Evolutionary conservation across 306 rosid species (phyloP).

Genomic region (Corylus heterophylla): DNA sequence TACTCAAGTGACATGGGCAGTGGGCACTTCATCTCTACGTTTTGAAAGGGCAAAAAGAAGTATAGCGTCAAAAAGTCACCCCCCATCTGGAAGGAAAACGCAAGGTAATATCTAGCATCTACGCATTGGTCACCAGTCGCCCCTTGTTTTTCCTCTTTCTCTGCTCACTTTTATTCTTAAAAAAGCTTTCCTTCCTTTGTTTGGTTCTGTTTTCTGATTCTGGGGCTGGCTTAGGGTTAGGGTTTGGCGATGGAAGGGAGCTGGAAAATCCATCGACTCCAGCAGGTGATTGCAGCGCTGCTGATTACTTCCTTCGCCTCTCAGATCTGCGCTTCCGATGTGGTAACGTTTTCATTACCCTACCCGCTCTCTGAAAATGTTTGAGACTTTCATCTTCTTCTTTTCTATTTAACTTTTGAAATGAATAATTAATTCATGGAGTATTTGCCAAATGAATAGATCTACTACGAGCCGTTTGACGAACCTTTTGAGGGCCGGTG

Average conservation of each 20-base stretch:
- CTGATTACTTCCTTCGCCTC: constrained; percentile 19
- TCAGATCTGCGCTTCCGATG: constrained; percentile 20
- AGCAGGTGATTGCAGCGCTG: neutral
- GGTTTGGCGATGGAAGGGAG: constrained; percentile 6
- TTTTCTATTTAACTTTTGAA: neutral
- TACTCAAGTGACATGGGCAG: no score
- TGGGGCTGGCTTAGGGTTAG: neutral
- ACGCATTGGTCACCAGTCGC: no score
- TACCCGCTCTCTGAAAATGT: neutral
- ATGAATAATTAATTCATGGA: neutral
- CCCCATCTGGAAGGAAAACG: no score
- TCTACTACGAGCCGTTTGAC: constrained; percentile 84
- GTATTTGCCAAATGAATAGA: constrained; percentile 30
- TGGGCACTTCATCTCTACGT: neutral
- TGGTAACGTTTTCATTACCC: neutral
- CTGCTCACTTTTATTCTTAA: neutral
- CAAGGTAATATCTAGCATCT: no score
- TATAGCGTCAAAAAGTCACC: neutral
- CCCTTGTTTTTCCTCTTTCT: neutral
- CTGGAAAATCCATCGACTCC: neutral
- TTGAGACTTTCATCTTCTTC: neutral
- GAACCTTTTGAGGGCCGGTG: constrained; percentile 74
- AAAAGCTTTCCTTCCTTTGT: no score
- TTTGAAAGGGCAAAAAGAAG: no score
- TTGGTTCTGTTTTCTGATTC: neutral